Evolutionary conservation across 2,329 filamentous ascomycete species (phyloP), one percentile per base, ranked within the genome.

Genomic region (Penicillium sumatraense): DNA sequence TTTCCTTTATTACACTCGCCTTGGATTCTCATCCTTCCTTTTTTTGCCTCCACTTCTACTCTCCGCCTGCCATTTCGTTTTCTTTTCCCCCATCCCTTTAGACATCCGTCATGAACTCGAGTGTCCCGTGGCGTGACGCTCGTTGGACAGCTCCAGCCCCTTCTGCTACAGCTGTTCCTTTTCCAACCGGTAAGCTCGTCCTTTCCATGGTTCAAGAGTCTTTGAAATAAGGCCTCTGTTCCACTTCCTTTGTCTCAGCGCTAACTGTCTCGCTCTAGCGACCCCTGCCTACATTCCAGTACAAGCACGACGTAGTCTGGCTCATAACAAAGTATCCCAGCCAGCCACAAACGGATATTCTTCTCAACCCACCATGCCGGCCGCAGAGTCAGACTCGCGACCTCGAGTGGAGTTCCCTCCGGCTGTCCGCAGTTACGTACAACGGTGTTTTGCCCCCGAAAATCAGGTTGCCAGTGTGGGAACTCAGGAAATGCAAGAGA

Each of bases 351-450:
- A 45, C 49, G 54, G 52, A 44, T 49, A 62, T 38, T 18, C 59
- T 61, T 49, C 69, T 60, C 63, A 66, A 62, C 58, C 68, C 26
- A 54, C 21, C 7, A 58, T 53, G 61, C 59, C 68, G 41, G 64
- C 70, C 56, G 64, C 72, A 21, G 72, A 76, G 60, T 72, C 78
- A 47, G 72, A 72, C 46, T 63, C 58, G 51, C 76, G 59, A 80
- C 82, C 72, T 77, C 77, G 81, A 89, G 78, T 87, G 66, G 86
- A 89, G 65, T 98, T 91, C 88, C 88, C 92, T 27, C 80, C 85
- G 40, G 85, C 88, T n/a, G 91, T 98, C 57, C 89, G 92, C 65
- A 81, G 83, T 62, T 98, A 97, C 77, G 93, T 98, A 27, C 89
- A 92, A 68, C 87, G 92, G 68, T 93, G 92, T 23, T 98, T 98